Evolutionary conservation across 2,329 filamentous ascomycete species (phyloP), one percentile per base, ranked within the genome.

Genomic region (Pseudogymnoascus sp.): DNA sequence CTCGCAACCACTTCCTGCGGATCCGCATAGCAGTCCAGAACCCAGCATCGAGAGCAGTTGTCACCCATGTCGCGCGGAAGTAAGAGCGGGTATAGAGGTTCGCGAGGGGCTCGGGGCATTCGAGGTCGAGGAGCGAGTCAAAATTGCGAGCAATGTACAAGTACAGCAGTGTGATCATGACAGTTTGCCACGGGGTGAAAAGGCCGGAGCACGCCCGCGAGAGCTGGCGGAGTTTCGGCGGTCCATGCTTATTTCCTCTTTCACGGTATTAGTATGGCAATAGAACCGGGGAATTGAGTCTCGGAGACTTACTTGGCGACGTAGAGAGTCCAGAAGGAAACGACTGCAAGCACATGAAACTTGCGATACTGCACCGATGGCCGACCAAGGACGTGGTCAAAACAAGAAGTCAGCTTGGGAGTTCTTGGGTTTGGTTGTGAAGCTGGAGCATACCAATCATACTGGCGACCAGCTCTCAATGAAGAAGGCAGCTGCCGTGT

Each of bases 1-100:
- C 92, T 39, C 92, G 83, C 42, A 96, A 68, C 85, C 90, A 92
- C 69, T 89, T 92, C 58, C 80, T 80, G 62, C 84, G 84, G 66
- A 99, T 92, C 70, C 86, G 88, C 94, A 99, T 99, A 35, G 94
- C 94, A 0, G 92, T 96, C 94, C 94, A 99, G 75, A 97, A 99
- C 1, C 94, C 94, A 5, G 94, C 94, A 70, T 99, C 94, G 64
- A 99, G 77, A 0, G 92, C 94, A 0, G 94, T 99, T 61, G 94
- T 87, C 13, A 97, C 85, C 94, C 94, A 99, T 72, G 94, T 99
- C 62, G 94, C 94, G 58, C 94, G 88, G 74, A 96, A 99, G 77
- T 95, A 99, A 29, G 90, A 87, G 60, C 91, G 82, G 61, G 90
- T 91, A 77, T 99, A 99, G 73, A 97, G 88, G 71, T 96, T 96